These are phyloP conservation scores for Teratosphaeria destructans DNA, from an alignment of 2,329 filamentous ascomycete species.

Conservation along the genomic window DNA sequence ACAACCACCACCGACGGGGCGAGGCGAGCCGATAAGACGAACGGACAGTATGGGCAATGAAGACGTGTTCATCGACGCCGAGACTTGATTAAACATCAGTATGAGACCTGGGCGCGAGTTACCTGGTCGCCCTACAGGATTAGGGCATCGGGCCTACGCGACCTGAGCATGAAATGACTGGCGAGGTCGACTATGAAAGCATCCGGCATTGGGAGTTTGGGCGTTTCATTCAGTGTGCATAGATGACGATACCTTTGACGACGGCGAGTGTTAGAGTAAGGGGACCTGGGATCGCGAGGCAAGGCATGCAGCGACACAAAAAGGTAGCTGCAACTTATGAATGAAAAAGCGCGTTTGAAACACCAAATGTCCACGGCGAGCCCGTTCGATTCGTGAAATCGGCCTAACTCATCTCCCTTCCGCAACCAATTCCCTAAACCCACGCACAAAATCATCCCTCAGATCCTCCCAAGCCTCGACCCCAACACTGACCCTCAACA, in stretches of 20 bases:
- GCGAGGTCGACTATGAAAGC: not conserved
- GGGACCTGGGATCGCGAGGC: not conserved
- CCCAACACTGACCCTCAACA: conserved; percentile 76
- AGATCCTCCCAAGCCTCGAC: conserved; percentile 82
- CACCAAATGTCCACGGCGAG: not conserved
- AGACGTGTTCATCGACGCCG: conserved; percentile 40
- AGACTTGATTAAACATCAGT: conserved; percentile 18
- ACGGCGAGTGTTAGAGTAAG: not conserved
- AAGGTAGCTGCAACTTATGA: not conserved
- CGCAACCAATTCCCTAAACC: conserved; percentile 46
- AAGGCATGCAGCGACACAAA: not conserved
- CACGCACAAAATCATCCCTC: conserved; percentile 60
- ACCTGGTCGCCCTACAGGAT: not conserved
- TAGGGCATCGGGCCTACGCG: not conserved
- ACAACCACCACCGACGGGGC: conserved; percentile 4
- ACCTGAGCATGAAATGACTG: not conserved
- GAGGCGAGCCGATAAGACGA: conserved; percentile 19
- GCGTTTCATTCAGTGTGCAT: not conserved
- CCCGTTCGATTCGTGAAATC: not conserved
- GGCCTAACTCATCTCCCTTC: conserved; percentile 2
- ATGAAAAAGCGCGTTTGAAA: not conserved
- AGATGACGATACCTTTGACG: not conserved
- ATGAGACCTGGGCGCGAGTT: not conserved
- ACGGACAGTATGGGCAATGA: conserved; percentile 33
- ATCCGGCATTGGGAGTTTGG: not conserved